Percentiles rank a stretch among this genome's conserved stretches.
Conservation (phyloP, 371 early-diverging fungal genomes). For the Syncephalis fuscata region DNA sequence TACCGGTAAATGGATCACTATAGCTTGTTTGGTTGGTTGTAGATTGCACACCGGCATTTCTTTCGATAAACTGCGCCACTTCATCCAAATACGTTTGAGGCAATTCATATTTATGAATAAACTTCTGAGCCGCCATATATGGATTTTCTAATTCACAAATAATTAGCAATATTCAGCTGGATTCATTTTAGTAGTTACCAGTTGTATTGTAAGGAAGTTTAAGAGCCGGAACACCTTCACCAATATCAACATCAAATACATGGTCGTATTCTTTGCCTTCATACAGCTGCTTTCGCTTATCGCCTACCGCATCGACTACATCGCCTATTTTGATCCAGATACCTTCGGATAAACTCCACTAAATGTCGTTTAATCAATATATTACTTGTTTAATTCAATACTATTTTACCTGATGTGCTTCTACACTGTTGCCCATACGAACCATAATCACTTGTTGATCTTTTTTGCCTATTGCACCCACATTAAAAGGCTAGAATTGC, state of each 20-base stretch:
- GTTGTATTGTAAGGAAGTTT: constrained; percentile 88
- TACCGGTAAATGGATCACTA: constrained; percentile 56
- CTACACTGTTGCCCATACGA: constrained; percentile 43
- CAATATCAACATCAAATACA: constrained; percentile 93
- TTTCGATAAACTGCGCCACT: constrained; percentile 82
- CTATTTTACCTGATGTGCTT: constrained; percentile 62
- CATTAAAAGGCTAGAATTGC: not conserved
- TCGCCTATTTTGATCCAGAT: constrained; percentile 87
- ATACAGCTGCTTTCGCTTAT: constrained; percentile 51
- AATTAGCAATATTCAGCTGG: constrained; percentile 1
- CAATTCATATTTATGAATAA: constrained; percentile 65
- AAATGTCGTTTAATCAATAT: too few species aligned
- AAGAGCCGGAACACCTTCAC: constrained; percentile 54
- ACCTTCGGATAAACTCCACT: constrained; percentile 50
- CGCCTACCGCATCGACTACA: constrained; percentile 81
- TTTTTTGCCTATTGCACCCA: constrained; percentile 19
- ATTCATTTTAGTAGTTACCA: constrained; percentile 15
- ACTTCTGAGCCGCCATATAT: constrained; percentile 80
- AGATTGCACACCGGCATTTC: constrained; percentile 55
- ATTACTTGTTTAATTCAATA: not conserved
- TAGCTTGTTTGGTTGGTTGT: constrained; percentile 17
- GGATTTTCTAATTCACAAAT: constrained; percentile 67
- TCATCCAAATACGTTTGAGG: constrained; percentile 74
- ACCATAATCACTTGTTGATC: constrained; percentile 88
- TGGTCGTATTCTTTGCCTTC: constrained; percentile 91